Conservation (phyloP, 805 yeast species). For the Lachancea sp. region DNA sequence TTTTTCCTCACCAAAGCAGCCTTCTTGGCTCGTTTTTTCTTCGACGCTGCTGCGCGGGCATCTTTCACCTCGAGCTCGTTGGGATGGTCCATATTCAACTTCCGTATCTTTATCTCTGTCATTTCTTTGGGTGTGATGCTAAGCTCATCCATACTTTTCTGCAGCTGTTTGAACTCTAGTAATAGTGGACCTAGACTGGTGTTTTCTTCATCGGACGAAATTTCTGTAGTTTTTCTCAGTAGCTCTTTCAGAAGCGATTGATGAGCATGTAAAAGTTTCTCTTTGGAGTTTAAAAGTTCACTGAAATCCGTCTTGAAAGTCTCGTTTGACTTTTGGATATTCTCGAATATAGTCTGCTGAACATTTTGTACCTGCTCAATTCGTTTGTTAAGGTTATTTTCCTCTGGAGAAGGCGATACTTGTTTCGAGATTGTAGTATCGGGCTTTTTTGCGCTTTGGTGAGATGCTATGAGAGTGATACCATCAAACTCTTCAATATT, state of each 20-base stretch:
- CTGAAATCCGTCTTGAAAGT: not conserved
- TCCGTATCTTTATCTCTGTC: conserved; percentile 4
- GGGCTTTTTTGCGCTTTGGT: not conserved
- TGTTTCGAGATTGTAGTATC: no score
- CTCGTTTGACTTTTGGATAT: conserved; percentile 1
- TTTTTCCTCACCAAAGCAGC: not conserved
- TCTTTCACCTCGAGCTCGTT: conserved; percentile 1
- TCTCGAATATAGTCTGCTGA: conserved; percentile 5
- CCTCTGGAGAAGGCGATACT: not conserved
- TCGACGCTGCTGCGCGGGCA: conserved; percentile 2
- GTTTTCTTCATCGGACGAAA: not conserved
- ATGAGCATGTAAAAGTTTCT: conserved; percentile 5
- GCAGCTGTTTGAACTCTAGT: conserved; percentile 2
- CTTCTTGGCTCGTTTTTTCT: conserved; percentile 2
- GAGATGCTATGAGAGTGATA: not conserved
- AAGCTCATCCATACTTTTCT: conserved; percentile 1
- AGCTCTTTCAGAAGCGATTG: conserved; percentile 3
- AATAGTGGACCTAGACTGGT: not conserved
- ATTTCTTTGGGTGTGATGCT: conserved; percentile 4
- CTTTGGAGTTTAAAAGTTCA: conserved; percentile 5
- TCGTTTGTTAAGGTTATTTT: not conserved
- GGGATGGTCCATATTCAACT: conserved; percentile 5
- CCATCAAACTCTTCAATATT: conserved; percentile 3
- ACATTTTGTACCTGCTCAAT: conserved; percentile 4
- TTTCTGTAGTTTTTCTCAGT: not conserved